phyloP scores from a whole-genome alignment of 805 yeast genomes.

The Ogataea paraovalis region DNA sequence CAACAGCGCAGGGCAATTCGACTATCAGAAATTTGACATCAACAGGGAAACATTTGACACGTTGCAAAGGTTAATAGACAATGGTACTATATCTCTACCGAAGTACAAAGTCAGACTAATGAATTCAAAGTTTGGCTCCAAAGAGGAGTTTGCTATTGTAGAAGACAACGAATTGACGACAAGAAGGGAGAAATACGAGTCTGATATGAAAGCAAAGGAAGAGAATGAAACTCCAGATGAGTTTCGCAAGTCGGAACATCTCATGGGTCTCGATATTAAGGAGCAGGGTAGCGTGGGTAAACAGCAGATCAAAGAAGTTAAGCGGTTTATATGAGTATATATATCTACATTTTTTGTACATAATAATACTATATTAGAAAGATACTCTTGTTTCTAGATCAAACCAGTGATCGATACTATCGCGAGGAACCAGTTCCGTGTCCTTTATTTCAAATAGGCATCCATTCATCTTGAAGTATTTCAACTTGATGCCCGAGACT shows the following conservation, averaged over 20 bases:
- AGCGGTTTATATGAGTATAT: constrained; percentile 6
- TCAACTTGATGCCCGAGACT: constrained; percentile 16
- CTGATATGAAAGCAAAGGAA: neutral
- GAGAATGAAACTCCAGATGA: neutral
- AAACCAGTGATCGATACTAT: constrained; percentile 47
- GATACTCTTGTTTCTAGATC: constrained; percentile 24
- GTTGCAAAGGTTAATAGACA: constrained; percentile 17
- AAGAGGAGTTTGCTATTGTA: constrained; percentile 16
- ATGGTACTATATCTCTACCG: constrained; percentile 20
- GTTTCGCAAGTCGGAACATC: neutral
- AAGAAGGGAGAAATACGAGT: constrained; percentile 1
- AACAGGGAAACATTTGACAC: constrained; percentile 12
- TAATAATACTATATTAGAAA: constrained; percentile 6
- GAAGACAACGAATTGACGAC: constrained; percentile 11
- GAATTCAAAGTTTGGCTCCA: neutral
- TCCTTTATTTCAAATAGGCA: constrained; percentile 41
- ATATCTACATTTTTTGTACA: neutral
- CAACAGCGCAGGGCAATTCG: neutral
- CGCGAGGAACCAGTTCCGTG: constrained; percentile 36
- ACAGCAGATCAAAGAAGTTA: constrained; percentile 9
- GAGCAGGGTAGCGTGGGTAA: neutral
- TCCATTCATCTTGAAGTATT: constrained; percentile 45
- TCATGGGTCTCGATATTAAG: neutral
- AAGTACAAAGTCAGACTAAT: constrained; percentile 18
- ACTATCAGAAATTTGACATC: constrained; percentile 8